phyloP scores from a whole-genome alignment of 805 yeast species.

The Yarrowia yakushimensis region DNA sequence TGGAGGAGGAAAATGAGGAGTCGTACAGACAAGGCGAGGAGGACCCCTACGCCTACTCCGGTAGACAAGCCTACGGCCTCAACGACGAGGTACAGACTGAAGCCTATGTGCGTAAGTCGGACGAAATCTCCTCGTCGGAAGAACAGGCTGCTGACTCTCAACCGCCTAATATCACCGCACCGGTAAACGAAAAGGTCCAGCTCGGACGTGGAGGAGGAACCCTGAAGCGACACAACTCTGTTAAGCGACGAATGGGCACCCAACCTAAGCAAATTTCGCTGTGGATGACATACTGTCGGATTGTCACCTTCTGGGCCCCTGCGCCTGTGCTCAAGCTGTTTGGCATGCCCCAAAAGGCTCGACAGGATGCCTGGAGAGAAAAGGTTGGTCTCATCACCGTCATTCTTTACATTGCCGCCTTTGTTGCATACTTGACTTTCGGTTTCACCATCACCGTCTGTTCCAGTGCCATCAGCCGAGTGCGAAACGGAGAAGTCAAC shows the following conservation, averaged over 20 bases:
- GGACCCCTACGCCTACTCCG: slow-evolving; percentile 9
- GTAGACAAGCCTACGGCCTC: slow-evolving; percentile 45
- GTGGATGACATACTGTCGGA: slow-evolving; percentile 82
- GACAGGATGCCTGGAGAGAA: slow-evolving; percentile 97
- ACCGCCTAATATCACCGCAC: not conserved
- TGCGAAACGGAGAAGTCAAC: slow-evolving; percentile 58
- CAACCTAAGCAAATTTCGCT: slow-evolving; percentile 37
- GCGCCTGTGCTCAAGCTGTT: slow-evolving; percentile 62
- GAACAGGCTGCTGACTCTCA: slow-evolving; percentile 17
- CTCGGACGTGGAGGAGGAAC: slow-evolving; percentile 18
- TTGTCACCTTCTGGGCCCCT: slow-evolving; percentile 91
- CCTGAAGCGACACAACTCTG: slow-evolving; percentile 11
- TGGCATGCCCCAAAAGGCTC: slow-evolving; percentile 74
- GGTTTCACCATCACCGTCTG: slow-evolving; percentile 88
- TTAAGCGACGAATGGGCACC: slow-evolving; percentile 7
- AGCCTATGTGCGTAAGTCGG: slow-evolving; percentile 11
- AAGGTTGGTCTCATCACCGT: slow-evolving; percentile 80
- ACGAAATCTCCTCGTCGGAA: slow-evolving; percentile 9
- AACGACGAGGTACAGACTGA: slow-evolving; percentile 49
- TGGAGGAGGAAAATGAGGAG: slow-evolving; percentile 26
- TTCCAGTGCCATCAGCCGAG: slow-evolving; percentile 44
- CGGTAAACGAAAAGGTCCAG: slow-evolving; percentile 1
- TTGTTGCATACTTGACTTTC: slow-evolving; percentile 83
- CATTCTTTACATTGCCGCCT: slow-evolving; percentile 66
- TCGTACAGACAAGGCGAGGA: slow-evolving; percentile 30